phyloP scores from a whole-genome alignment of 2,329 filamentous ascomycete genomes.

The Parastagonospora nodorum region DNA sequence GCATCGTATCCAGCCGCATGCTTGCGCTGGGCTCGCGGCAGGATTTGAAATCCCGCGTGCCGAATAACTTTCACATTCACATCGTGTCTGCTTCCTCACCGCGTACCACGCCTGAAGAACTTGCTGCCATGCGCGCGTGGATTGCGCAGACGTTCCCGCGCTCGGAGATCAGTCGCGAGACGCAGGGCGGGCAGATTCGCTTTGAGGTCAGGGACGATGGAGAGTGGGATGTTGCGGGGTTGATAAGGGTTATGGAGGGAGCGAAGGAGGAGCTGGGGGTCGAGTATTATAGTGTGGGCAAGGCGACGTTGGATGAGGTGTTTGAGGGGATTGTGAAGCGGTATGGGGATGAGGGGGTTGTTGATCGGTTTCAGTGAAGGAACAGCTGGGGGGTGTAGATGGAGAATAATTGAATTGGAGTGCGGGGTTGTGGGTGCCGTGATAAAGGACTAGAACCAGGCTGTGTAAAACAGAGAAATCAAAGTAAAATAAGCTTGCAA shows the following conservation, averaged over 20 bases:
- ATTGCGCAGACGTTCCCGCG: constrained; percentile 63
- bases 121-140: constrained; percentile 68
- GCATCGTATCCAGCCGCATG: constrained; percentile 80
- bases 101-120: constrained; percentile 69
- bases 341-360: constrained; percentile 13
- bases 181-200: constrained; percentile 78
- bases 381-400: no score
- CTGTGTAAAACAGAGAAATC: no score
- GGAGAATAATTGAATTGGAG: no score
- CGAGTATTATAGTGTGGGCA: constrained; percentile 82
- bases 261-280: constrained; percentile 70
- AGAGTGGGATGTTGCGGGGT: constrained; percentile 59
- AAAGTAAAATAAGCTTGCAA: no score
- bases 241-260: constrained; percentile 74
- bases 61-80: constrained; percentile 78
- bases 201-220: constrained; percentile 69
- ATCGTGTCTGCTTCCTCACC: constrained; percentile 75
- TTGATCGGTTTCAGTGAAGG: constrained; percentile 3
- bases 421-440: no score
- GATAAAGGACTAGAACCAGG: no score
- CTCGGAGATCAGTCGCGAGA: constrained; percentile 58
- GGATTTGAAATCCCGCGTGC: constrained; percentile 71
- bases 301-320: constrained; percentile 85
- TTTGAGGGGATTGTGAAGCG: constrained; percentile 75
- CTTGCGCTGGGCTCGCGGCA: constrained; percentile 81